Conservation (phyloP, 305 asterid genomes). For the Solanum hybrid region DNA sequence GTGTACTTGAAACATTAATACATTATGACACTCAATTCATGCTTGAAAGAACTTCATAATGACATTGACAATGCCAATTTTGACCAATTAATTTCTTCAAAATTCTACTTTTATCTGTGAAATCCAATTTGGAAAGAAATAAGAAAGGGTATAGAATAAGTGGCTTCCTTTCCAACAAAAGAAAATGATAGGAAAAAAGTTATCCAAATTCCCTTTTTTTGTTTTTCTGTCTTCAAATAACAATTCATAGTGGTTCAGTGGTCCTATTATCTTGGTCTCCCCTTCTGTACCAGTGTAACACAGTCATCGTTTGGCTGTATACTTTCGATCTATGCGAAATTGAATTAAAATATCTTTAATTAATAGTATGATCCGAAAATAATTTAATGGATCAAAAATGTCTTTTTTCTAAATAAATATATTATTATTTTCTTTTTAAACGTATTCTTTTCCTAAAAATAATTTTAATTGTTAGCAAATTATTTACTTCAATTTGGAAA, state of each 20-base stretch:
- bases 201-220: conserved; percentile 10
- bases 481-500: background rate
- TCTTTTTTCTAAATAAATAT: background rate
- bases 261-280: conserved; percentile 9
- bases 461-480: background rate
- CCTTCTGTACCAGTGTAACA: background rate
- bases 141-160: background rate
- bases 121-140: background rate
- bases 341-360: background rate
- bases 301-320: conserved; percentile 9
- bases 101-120: background rate
- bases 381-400: background rate
- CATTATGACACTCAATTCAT: background rate
- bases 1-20: background rate
- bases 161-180: too few relatives aligned
- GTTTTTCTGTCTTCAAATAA: conserved; percentile 43
- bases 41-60: background rate
- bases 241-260: conserved; percentile 45
- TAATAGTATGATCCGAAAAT: background rate
- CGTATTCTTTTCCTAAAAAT: too few relatives aligned
- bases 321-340: background rate
- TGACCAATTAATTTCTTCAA: background rate
- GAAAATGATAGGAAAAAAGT: background rate
- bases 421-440: background rate
- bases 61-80: background rate